Base-by-base conservation (phyloP, 345 rosid species). In the Gynandropsis gynandra region DNA sequence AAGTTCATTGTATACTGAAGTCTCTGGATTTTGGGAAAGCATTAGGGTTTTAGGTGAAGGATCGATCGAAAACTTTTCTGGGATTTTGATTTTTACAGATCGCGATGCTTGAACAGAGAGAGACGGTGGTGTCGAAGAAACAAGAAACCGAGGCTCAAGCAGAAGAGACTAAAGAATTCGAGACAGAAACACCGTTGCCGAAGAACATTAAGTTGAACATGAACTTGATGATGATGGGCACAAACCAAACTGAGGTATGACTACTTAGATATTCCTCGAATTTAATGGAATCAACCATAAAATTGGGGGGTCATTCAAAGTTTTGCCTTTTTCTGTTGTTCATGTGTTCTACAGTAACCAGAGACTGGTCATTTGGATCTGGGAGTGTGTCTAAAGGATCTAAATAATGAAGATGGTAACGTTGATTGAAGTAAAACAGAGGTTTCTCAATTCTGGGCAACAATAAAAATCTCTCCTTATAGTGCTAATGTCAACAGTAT, bases 101-200 rank as follows among this genome's bases (percentile, higher is more conserved):
- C n/a, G n/a, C n/a, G n/a, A n/a, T n/a, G n/a, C n/a, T 89, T 11
- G 83, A 80, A 62, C 88, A 86, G 49, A 76, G 62, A 52, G 76
- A 64, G 16, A 81, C 68, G 58, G 64, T 64, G 4, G 58, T 8
- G 42, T 35, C 50, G 9, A 73, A 74, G 46, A 78, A 66, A 67
- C 62, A 72, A 15, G 74, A 73, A 48, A 50, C 36, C 41, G 87
- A 72, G 52, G 71, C 39, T 63, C 52, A 59, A 45, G 56, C 29
- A 37, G 61, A 58, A 54, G 77, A 74, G 55, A 62, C 41, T 41
- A 63, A 67, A 31, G 68, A 64, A 39, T 59, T 61, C 42, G 55
- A 64, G 7, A 55, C 48, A 17, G 70, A 66, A 17, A 53, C 69
- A 43, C 50, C 58, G 4, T 41, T 73, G 7, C 56, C 72, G 4